These are phyloP conservation scores for Apiotrichum akiyoshidainum DNA, from an alignment of 1,284 basidiomycete species.

Conservation along the genomic window DNA sequence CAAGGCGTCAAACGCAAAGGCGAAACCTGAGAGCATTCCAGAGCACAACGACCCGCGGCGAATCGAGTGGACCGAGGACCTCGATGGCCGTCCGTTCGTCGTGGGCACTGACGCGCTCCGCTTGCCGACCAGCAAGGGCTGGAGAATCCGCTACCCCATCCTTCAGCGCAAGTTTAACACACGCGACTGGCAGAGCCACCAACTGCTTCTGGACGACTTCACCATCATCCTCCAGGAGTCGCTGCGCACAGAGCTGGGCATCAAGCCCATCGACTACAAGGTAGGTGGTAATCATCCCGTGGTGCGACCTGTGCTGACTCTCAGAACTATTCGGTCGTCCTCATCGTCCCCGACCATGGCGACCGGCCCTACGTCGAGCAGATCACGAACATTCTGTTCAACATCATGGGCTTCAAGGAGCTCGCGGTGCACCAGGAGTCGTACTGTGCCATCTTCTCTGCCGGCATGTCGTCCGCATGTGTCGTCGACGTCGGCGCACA, in stretches of 20 bases:
- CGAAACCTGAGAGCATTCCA: conserved; percentile 68
- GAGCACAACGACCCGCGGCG: conserved; percentile 75
- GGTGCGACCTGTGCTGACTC: background rate
- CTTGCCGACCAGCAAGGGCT: conserved; percentile 65
- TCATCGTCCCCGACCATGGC: conserved; percentile 91
- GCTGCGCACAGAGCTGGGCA: conserved; percentile 62
- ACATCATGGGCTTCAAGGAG: conserved; percentile 85
- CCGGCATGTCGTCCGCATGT: conserved; percentile 89
- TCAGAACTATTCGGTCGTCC: conserved; percentile 75
- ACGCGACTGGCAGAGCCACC: conserved; percentile 66
- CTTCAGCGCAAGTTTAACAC: conserved; percentile 72
- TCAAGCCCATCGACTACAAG: conserved; percentile 60
- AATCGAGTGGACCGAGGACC: conserved; percentile 70
- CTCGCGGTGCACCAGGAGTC: conserved; percentile 90
- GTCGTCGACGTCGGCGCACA: conserved; percentile 91
- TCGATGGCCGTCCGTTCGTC: conserved; percentile 32
- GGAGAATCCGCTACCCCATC: conserved; percentile 72
- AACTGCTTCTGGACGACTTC: conserved; percentile 71
- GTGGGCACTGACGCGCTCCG: conserved; percentile 62
- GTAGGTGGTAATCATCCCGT: too few relatives aligned
- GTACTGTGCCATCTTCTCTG: conserved; percentile 88
- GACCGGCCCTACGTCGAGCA: conserved; percentile 79
- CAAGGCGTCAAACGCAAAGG: conserved; percentile 57
- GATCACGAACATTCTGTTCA: conserved; percentile 70
- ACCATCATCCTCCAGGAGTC: conserved; percentile 65